A percentile compares a stretch with the other conserved stretches of the same genome.
These are phyloP conservation scores for Murraya paniculata DNA, from an alignment of 345 rosid species.

Conservation along the genomic window DNA sequence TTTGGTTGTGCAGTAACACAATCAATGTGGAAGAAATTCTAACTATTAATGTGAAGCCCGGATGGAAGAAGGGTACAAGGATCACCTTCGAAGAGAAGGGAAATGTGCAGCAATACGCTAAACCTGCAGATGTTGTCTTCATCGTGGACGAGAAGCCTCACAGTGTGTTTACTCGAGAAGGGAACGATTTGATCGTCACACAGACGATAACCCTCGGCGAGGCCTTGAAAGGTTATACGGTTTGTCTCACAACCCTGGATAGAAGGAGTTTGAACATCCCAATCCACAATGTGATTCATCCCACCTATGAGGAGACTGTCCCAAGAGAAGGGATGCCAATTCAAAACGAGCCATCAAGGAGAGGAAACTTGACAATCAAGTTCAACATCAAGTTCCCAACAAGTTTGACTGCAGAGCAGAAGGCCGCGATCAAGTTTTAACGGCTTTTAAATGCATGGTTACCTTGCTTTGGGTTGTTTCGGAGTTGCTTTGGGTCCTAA, in stretches of 20 bases:
- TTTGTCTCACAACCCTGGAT: slow-evolving; percentile 48
- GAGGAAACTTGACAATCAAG: slow-evolving; percentile 55
- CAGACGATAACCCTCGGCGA: slow-evolving; percentile 47
- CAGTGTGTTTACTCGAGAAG: slow-evolving; percentile 51
- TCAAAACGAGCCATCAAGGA: slow-evolving; percentile 51
- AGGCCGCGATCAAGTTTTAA: slow-evolving; percentile 37
- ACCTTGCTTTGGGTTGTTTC: background rate
- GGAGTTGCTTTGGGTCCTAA: background rate
- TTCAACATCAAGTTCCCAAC: slow-evolving; percentile 63
- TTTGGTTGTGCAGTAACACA: slow-evolving; percentile 29
- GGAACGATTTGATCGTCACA: slow-evolving; percentile 48
- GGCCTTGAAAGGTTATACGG: slow-evolving; percentile 59
- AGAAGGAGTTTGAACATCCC: slow-evolving; percentile 47
- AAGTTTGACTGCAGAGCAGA: slow-evolving; percentile 46
- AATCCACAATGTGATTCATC: slow-evolving; percentile 42
- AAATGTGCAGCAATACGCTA: slow-evolving; percentile 36
- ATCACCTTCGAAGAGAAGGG: slow-evolving; percentile 55
- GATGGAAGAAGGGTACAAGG: slow-evolving; percentile 60
- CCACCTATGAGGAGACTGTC: slow-evolving; percentile 50
- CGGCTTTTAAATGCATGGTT: background rate
- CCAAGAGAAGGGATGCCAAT: slow-evolving; percentile 62
- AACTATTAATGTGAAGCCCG: slow-evolving; percentile 44
- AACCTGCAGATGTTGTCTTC: slow-evolving; percentile 48
- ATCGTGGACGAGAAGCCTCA: slow-evolving; percentile 64
- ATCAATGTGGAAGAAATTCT: slow-evolving; percentile 39